These are phyloP conservation scores for Populus alba DNA, from an alignment of 345 rosid species.

Conservation along the genomic window DNA sequence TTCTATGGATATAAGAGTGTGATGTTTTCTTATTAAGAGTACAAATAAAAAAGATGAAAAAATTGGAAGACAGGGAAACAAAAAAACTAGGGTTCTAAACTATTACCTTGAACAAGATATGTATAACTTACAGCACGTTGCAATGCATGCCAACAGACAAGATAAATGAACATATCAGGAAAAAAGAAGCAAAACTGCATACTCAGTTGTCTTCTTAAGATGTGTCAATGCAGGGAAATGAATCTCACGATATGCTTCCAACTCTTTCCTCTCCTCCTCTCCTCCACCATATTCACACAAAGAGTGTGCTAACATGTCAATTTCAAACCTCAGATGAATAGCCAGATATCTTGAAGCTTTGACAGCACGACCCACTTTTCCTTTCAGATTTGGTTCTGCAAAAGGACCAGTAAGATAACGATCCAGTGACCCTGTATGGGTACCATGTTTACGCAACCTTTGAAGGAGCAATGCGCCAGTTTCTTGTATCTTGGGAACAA, in stretches of 20 bases:
- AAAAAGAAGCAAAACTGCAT: constrained; percentile 12
- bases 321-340: constrained; percentile 85
- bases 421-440: constrained; percentile 61
- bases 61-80: neutral
- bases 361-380: constrained; percentile 27
- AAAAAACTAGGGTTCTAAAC: neutral
- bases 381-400: constrained; percentile 46
- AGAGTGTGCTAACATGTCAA: constrained; percentile 98
- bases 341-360: constrained; percentile 78
- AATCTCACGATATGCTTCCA: constrained; percentile 77
- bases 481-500: constrained; percentile 82
- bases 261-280: constrained; percentile 59
- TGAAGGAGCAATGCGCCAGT: constrained; percentile 69
- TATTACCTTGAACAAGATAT: neutral
- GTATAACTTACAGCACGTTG: neutral
- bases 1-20: neutral
- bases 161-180: neutral
- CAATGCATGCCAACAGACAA: neutral
- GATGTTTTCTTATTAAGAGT: neutral
- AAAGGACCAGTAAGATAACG: constrained; percentile 68
- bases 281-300: constrained; percentile 92
- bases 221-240: constrained; percentile 78
- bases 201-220: constrained; percentile 62
- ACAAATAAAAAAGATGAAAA: neutral
- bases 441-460: constrained; percentile 55